Base-by-base conservation (phyloP, 805 yeast species). In the Phaffomyces thermotolerans region DNA sequence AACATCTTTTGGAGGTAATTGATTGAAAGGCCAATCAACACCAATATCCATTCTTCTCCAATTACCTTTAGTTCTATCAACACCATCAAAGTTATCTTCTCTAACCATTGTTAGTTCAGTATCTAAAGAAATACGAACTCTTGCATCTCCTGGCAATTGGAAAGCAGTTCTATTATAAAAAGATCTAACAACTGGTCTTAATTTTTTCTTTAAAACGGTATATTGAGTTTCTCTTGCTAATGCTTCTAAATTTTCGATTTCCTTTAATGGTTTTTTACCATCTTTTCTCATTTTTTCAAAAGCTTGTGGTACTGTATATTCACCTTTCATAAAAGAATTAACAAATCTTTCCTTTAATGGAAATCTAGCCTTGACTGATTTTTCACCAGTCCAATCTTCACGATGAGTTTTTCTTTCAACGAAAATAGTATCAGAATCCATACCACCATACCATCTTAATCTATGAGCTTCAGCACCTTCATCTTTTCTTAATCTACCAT, bases 371-470 rank as follows among this genome's bases (percentile, higher is more conserved):
- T 93, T 93, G 52, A 93, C 99, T n/a, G 96, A 87, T 67, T 91
- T 91, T 65, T 93, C 99, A 55, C 99, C 99, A 3, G 99, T 93
- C 99, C 99, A 91, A 70, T 93, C 99, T 66, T 93, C 99, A 65
- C 99, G 78, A 62, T 93, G 99, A 6, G 99, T 93, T 65, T 93
- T 93, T 65, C 99, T 79, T 68, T 93, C 99, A 39, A 91, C 95
- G 51, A 93, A 93, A 44, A 91, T 86, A 35, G 85, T 86, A 54
- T 91, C 96, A 2, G 90, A 75, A 43, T 76, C 73, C 99, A 93
- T 93, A 44, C 96, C 96, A 61, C 99, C 99, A 63, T 93, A 93
- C 99, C 99, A 93, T 71, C 99, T 82, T 60, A 93, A 73, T 68
- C 99, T 82, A 52, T 91, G 89, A 20, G 98, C 98, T 67, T 93